Evolutionary conservation across 2,329 filamentous ascomycete genomes (phyloP).

Genomic region (Botrytis cinerea): DNA sequence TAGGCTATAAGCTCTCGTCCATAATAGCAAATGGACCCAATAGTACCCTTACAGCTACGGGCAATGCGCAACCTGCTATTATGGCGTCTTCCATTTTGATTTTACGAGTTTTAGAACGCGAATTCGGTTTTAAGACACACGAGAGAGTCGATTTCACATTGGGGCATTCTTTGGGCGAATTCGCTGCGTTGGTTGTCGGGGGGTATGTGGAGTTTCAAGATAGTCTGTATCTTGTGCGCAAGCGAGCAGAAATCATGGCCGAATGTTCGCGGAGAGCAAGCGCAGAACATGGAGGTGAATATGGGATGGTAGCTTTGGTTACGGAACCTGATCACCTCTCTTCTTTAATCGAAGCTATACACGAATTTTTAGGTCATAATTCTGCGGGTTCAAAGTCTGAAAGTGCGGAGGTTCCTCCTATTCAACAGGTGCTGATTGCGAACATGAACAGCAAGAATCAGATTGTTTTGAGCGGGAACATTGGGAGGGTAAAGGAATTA

Average conservation of each 20-base stretch:
- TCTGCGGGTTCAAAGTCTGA: slow-evolving; percentile 67
- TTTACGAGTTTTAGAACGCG: slow-evolving; percentile 79
- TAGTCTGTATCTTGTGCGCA: slow-evolving; percentile 73
- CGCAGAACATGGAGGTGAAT: slow-evolving; percentile 71
- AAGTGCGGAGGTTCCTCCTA: slow-evolving; percentile 67
- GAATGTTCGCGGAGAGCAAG: slow-evolving; percentile 69
- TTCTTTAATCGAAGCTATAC: slow-evolving; percentile 69
- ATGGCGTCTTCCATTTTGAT: slow-evolving; percentile 94
- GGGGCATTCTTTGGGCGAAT: slow-evolving; percentile 91
- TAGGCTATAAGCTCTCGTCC: slow-evolving; percentile 73
- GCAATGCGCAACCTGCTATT: slow-evolving; percentile 91
- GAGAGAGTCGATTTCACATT: slow-evolving; percentile 79
- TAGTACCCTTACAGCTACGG: slow-evolving; percentile 73
- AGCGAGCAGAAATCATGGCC: slow-evolving; percentile 81
- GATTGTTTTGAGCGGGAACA: slow-evolving; percentile 87
- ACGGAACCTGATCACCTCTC: slow-evolving; percentile 79
- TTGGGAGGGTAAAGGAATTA: slow-evolving; percentile 78
- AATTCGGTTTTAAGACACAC: slow-evolving; percentile 74
- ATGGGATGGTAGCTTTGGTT: slow-evolving; percentile 92
- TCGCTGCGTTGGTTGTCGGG: slow-evolving; percentile 83
- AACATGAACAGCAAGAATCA: slow-evolving; percentile 97
- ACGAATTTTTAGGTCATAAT: slow-evolving; percentile 74
- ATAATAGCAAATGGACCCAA: slow-evolving; percentile 82
- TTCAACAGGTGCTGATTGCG: slow-evolving; percentile 85
- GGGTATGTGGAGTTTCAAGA: slow-evolving; percentile 78